Percentiles rank a stretch among this genome's conserved stretches.
Evolutionary conservation across 2,329 filamentous ascomycete genomes (phyloP).

Genomic region (Aureobasidium namibiae): DNA sequence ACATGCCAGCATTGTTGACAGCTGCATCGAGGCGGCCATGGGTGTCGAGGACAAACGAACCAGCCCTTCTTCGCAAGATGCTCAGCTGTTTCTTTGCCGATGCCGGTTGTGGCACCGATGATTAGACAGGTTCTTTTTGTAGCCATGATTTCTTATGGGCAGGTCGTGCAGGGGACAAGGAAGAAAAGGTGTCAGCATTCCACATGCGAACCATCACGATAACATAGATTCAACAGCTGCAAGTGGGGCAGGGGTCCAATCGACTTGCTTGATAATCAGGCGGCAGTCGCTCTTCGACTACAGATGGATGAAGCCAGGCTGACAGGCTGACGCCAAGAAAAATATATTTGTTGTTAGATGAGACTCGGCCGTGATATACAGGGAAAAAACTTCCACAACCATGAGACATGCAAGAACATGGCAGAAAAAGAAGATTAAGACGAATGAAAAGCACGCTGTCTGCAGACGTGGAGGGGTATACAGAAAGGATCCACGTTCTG

Average conservation of each 20-base stretch:
- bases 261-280: not conserved
- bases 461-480: slow-evolving; percentile 9
- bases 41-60: not conserved
- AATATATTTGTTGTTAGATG: not conserved
- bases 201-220: too few relatives aligned
- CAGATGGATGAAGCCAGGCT: not conserved
- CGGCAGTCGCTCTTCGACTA: not conserved
- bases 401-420: not conserved
- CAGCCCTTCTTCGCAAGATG: not conserved
- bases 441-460: not conserved
- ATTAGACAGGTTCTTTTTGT: not conserved
- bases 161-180: not conserved
- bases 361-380: not conserved
- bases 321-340: not conserved
- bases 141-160: not conserved
- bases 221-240: not conserved
- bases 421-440: not conserved
- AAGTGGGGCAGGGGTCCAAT: not conserved
- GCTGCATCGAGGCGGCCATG: not conserved
- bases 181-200: not conserved
- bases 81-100: not conserved
- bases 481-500: not conserved
- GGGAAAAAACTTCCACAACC: not conserved
- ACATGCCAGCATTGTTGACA: slow-evolving; percentile 6
- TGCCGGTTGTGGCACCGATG: not conserved